Evolutionary conservation across 352 stramenopile genomes (phyloP).

Genomic region (Phytophthora melonis): DNA sequence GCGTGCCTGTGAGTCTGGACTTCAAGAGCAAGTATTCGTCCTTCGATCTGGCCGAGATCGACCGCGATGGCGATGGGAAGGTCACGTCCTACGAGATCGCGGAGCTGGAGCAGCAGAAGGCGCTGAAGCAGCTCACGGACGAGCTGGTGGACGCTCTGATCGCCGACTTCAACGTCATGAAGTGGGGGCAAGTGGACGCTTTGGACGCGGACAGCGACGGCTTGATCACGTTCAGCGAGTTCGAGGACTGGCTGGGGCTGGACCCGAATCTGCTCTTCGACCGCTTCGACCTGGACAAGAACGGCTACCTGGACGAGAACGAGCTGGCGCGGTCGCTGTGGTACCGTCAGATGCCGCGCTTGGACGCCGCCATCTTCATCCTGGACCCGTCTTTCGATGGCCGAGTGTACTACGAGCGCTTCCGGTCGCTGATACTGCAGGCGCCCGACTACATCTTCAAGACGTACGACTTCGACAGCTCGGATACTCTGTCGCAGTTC

Average conservation of each 20-base stretch:
- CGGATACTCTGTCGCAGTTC: conserved; percentile 55
- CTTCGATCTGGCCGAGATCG: conserved; percentile 78
- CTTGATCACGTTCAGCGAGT: conserved; percentile 75
- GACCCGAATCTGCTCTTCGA: conserved; percentile 87
- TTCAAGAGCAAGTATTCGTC: conserved; percentile 77
- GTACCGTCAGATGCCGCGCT: conserved; percentile 74
- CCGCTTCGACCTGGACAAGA: conserved; percentile 87
- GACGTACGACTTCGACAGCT: conserved; percentile 81
- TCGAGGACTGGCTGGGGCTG: conserved; percentile 71
- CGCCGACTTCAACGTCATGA: conserved; percentile 70
- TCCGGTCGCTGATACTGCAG: conserved; percentile 48
- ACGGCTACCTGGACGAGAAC: conserved; percentile 84
- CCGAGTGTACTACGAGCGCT: conserved; percentile 81
- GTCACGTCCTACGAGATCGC: conserved; percentile 73
- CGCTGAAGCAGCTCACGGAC: conserved; percentile 49
- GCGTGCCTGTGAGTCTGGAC: conserved; percentile 61
- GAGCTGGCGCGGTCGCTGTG: conserved; percentile 73
- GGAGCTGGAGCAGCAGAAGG: conserved; percentile 34
- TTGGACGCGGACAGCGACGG: conserved; percentile 66
- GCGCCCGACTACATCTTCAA: conserved; percentile 71
- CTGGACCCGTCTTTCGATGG: conserved; percentile 86
- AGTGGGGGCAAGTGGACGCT: conserved; percentile 53
- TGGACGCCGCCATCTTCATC: conserved; percentile 75
- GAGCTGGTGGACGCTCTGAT: conserved; percentile 53
- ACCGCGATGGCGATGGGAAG: conserved; percentile 73